Conservation (phyloP, 768 basidiomycete genomes). For the Agrocybe pediades region DNA sequence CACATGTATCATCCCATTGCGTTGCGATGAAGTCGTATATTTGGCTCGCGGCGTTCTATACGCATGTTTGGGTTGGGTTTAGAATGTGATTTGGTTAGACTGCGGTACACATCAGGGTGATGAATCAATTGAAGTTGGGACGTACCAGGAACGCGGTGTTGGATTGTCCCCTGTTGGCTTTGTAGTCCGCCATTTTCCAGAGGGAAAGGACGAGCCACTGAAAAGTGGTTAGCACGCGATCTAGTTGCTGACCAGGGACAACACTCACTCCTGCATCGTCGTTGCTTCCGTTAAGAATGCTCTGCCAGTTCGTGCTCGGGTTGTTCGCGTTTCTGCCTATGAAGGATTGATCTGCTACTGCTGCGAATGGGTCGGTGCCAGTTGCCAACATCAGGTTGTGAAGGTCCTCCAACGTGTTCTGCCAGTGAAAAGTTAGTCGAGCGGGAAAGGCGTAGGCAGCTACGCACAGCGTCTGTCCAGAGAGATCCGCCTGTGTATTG, state of each 20-base stretch:
- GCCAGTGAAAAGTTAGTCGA: not conserved
- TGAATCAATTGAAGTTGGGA: not conserved
- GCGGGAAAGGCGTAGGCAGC: too few species aligned
- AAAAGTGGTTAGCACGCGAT: not conserved
- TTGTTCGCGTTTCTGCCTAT: slow-evolving; percentile 46
- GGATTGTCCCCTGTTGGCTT: slow-evolving; percentile 37
- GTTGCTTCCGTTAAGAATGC: slow-evolving; percentile 47
- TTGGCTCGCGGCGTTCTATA: slow-evolving; percentile 45
- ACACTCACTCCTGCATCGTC: slow-evolving; percentile 52
- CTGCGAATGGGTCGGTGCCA: slow-evolving; percentile 38
- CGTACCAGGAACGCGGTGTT: slow-evolving; percentile 28
- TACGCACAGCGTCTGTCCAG: slow-evolving; percentile 59
- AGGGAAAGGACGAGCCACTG: slow-evolving; percentile 62
- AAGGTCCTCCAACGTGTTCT: slow-evolving; percentile 60
- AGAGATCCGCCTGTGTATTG: slow-evolving; percentile 50
- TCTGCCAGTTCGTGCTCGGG: slow-evolving; percentile 41
- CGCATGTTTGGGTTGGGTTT: not conserved
- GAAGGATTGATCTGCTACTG: slow-evolving; percentile 43
- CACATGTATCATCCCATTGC: slow-evolving; percentile 52
- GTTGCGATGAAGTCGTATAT: slow-evolving; percentile 54
- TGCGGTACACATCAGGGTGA: not conserved
- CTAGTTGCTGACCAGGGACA: not conserved
- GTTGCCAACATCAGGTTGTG: slow-evolving; percentile 61
- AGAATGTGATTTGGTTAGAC: not conserved
- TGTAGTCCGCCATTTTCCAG: slow-evolving; percentile 62